Percentiles rank a stretch among this genome's conserved stretches.
These are phyloP conservation scores for Aspergillus haitiensis DNA, from an alignment of 495 filamentous ascomycete genomes.

Conservation along the genomic window DNA sequence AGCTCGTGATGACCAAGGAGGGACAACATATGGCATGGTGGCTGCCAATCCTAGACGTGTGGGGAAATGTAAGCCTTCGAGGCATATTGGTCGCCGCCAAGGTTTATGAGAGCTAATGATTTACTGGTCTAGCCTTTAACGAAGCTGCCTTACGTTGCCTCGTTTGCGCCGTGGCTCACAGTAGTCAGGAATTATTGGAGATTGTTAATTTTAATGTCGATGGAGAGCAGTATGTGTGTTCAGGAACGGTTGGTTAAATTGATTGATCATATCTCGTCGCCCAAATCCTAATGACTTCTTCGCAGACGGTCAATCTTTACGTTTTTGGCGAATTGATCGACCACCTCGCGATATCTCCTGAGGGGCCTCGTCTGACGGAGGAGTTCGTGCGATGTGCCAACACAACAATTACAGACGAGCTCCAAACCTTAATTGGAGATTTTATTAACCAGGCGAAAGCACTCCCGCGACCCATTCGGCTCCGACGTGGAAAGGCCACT, in stretches of 20 bases:
- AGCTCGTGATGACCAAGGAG: slow-evolving; percentile 29
- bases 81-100: neutral
- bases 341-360: slow-evolving; percentile 15
- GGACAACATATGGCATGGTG: slow-evolving; percentile 39
- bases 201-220: slow-evolving; percentile 47
- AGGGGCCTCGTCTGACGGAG: slow-evolving; percentile 2
- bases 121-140: slow-evolving; percentile 23
- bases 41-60: slow-evolving; percentile 43
- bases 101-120: neutral
- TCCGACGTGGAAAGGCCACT: slow-evolving; percentile 31
- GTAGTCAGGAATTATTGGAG: slow-evolving; percentile 33
- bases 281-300: neutral
- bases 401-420: neutral
- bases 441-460: slow-evolving; percentile 6
- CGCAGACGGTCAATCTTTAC: slow-evolving; percentile 23
- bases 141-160: slow-evolving; percentile 24
- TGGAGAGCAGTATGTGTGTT: slow-evolving; percentile 46
- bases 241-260: slow-evolving; percentile 32
- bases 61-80: slow-evolving; percentile 23
- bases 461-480: slow-evolving; percentile 24
- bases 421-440: slow-evolving; percentile 6
- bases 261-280: neutral
- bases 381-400: neutral
- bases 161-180: slow-evolving; percentile 24
- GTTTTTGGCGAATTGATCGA: slow-evolving; percentile 26